Evolutionary conservation across 306 rosid genomes (phyloP).

Genomic region (Prosopis cineraria): DNA sequence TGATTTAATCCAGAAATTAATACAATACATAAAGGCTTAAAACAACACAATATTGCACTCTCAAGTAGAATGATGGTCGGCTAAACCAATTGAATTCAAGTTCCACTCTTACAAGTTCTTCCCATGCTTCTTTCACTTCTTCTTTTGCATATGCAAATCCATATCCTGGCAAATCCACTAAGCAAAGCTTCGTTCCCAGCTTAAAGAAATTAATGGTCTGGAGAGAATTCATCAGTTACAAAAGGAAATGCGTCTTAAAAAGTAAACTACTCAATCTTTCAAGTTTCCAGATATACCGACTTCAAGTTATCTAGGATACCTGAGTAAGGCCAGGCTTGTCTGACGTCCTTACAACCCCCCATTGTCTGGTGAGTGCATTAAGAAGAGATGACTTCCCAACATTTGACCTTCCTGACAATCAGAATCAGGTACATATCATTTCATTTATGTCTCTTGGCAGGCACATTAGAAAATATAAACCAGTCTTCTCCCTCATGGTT

Average conservation of each 20-base stretch:
- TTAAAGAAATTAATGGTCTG: constrained; percentile 90
- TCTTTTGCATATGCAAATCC: constrained; percentile 99
- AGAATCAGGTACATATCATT: constrained; percentile 22
- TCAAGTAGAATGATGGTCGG: constrained; percentile 1
- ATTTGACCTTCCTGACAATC: constrained; percentile 82
- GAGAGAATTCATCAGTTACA: constrained; percentile 34
- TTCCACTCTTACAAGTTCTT: constrained; percentile 80
- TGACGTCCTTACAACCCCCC: constrained; percentile 94
- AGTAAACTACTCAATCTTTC: neutral
- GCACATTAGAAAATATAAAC: neutral
- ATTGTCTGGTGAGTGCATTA: constrained; percentile 88
- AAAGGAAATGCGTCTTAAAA: constrained; percentile 10
- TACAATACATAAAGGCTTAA: constrained; percentile 5
- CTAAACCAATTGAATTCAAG: constrained; percentile 22
- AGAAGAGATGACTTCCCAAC: constrained; percentile 97
- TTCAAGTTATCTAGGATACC: constrained; percentile 44
- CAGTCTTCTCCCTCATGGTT: neutral
- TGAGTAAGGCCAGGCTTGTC: constrained; percentile 97
- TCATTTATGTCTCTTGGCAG: constrained; percentile 30
- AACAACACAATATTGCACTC: constrained; percentile 8
- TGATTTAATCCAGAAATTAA: neutral
- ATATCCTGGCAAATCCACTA: constrained; percentile 98
- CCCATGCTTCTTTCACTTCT: constrained; percentile 97
- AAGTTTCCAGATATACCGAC: constrained; percentile 5
- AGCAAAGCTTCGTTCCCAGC: constrained; percentile 67